These are phyloP conservation scores for Trypanosoma rangeli DNA, from an alignment of 208 protist species.

Conservation along the genomic window DNA sequence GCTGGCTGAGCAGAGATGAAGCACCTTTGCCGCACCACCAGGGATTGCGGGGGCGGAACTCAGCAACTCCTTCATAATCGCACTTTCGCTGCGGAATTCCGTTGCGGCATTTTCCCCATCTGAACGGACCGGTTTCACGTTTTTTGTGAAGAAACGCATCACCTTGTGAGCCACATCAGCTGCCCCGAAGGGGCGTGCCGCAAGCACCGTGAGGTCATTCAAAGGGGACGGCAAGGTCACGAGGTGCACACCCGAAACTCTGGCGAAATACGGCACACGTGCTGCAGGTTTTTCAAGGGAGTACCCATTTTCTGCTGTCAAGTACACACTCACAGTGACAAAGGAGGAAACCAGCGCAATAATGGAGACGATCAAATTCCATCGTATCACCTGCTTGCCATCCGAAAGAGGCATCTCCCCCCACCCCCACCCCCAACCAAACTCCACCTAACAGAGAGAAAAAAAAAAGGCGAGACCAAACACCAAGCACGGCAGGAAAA, in stretches of 20 bases:
- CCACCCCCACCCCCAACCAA: background rate
- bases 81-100: constrained; percentile 18
- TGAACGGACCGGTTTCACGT: background rate
- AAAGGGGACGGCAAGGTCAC: constrained; percentile 10
- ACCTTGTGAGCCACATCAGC: constrained; percentile 11
- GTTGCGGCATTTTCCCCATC: background rate
- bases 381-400: constrained; percentile 4
- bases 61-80: constrained; percentile 6
- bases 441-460: background rate
- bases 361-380: constrained; percentile 16
- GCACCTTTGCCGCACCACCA: background rate
- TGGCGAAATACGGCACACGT: background rate
- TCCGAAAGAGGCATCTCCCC: background rate
- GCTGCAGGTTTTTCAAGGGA: background rate
- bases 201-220: background rate
- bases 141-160: constrained; percentile 20
- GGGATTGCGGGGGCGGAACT: background rate
- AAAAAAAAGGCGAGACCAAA: background rate
- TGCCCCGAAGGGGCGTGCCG: constrained; percentile 10
- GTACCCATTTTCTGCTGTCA: background rate
- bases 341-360: constrained; percentile 12
- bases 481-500: background rate
- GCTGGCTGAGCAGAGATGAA: constrained; percentile 30
- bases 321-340: background rate
- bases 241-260: background rate